A percentile compares a stretch with the other conserved stretches of the same genome.
These are phyloP conservation scores for Mortierella claussenii DNA, from an alignment of 192 early-diverging fungal genomes.

Conservation along the genomic window DNA sequence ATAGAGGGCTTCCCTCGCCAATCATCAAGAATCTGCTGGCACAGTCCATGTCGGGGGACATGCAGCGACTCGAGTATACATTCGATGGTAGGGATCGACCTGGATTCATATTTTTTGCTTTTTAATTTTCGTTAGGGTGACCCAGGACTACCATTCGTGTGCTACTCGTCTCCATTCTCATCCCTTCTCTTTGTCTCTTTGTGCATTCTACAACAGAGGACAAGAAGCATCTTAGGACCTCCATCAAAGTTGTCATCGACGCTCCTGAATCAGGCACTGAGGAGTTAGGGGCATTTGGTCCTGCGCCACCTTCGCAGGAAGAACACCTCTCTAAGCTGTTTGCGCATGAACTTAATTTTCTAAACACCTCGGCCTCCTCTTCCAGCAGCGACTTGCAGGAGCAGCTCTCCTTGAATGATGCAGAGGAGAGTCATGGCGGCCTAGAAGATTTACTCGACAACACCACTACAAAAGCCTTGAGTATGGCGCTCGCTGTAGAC, in stretches of 20 bases:
- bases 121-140: background rate
- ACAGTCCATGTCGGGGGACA: constrained; percentile 31
- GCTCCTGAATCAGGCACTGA: constrained; percentile 2
- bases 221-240: constrained; percentile 34
- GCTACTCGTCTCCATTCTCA: background rate
- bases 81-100: constrained; percentile 28
- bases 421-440: background rate
- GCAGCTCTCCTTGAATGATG: constrained; percentile 5
- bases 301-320: constrained; percentile 16
- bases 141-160: background rate
- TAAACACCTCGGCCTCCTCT: constrained; percentile 31
- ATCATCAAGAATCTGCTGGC: constrained; percentile 37
- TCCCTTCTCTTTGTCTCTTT: background rate
- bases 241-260: constrained; percentile 50
- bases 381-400: constrained; percentile 29
- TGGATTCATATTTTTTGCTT: background rate
- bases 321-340: constrained; percentile 41
- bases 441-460: background rate
- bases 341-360: constrained; percentile 38
- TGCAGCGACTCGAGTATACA: constrained; percentile 44
- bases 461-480: too few relatives aligned
- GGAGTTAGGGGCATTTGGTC: background rate
- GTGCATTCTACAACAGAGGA: too few relatives aligned
- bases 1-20: constrained; percentile 53
- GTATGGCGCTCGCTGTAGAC: too few relatives aligned